phyloP scores from a whole-genome alignment of 2,329 filamentous ascomycete species.

The Nemania sp. region DNA sequence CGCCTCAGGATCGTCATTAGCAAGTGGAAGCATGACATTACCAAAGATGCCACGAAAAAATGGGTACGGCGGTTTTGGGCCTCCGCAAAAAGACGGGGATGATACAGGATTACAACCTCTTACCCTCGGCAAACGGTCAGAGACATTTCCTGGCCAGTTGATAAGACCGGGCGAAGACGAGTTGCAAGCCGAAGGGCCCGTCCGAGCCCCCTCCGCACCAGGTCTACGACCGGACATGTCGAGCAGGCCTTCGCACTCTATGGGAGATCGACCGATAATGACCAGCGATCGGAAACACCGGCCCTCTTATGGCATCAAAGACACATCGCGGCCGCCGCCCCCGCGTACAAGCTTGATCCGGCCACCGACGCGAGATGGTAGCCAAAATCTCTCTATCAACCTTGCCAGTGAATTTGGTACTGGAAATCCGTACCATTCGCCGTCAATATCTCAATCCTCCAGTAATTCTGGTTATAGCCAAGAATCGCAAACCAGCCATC shows the following conservation, averaged over 20 bases:
- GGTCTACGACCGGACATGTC: slow-evolving; percentile 46
- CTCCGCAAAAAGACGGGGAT: slow-evolving; percentile 46
- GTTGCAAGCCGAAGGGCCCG: slow-evolving; percentile 43
- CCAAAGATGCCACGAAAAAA: slow-evolving; percentile 52
- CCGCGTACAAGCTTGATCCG: slow-evolving; percentile 54
- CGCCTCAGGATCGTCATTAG: slow-evolving; percentile 35
- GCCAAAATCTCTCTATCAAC: slow-evolving; percentile 51
- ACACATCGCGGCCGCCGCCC: slow-evolving; percentile 56
- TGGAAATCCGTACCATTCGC: slow-evolving; percentile 66
- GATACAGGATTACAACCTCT: slow-evolving; percentile 45
- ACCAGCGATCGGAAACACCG: slow-evolving; percentile 39
- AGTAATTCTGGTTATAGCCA: slow-evolving; percentile 64
- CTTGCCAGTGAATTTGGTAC: slow-evolving; percentile 62
- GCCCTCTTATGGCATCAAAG: slow-evolving; percentile 50
- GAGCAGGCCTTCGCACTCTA: slow-evolving; percentile 35
- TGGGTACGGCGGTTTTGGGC: slow-evolving; percentile 62
- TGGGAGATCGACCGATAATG: slow-evolving; percentile 29
- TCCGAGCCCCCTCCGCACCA: slow-evolving; percentile 53
- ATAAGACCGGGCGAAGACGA: slow-evolving; percentile 28
- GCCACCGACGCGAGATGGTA: slow-evolving; percentile 45
- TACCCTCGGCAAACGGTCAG: slow-evolving; percentile 49
- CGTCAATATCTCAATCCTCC: slow-evolving; percentile 67
- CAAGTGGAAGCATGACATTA: slow-evolving; percentile 40
- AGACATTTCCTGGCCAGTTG: slow-evolving; percentile 54
- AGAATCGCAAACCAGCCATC: slow-evolving; percentile 51